A percentile compares a stretch with the other conserved stretches of the same genome.
phyloP scores from a whole-genome alignment of 441 rosid genomes.

The Euphorbia celastroides region DNA sequence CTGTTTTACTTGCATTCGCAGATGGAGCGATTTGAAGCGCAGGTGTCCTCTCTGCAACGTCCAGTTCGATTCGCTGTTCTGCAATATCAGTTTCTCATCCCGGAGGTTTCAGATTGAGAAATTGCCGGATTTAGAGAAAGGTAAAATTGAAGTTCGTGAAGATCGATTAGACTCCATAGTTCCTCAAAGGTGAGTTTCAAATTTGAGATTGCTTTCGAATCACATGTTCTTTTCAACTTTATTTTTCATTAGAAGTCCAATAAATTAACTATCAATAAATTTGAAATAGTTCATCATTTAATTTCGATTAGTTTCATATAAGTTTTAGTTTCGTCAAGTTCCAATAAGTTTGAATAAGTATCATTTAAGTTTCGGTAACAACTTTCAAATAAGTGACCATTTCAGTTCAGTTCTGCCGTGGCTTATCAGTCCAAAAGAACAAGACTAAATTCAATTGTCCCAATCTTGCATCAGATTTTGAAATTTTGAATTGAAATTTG shows the following conservation, averaged over 20 bases:
- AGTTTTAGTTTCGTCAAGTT: no score
- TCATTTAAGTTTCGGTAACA: no score
- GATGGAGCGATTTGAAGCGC: conserved; percentile 63
- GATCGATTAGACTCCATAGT: conserved; percentile 3
- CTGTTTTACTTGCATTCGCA: conserved; percentile 48
- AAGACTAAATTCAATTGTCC: no score
- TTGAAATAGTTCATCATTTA: no score
- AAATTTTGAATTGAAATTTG: background rate
- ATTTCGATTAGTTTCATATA: no score
- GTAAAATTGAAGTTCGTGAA: conserved; percentile 10
- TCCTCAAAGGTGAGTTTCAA: conserved; percentile 31
- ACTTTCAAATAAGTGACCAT: no score
- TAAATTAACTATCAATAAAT: no score
- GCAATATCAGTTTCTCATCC: conserved; percentile 32
- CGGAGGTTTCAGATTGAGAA: conserved; percentile 31
- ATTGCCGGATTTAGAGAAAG: conserved; percentile 27
- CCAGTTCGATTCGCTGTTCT: conserved; percentile 49
- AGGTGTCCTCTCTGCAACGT: conserved; percentile 69
- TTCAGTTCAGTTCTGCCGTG: no score
- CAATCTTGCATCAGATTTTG: background rate
- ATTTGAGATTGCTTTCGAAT: background rate
- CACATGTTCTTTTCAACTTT: no score
- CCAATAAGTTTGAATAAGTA: no score
- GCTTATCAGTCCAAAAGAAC: no score
- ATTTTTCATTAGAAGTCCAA: no score